Evolutionary conservation across 176 grass and related monocot species (phyloP).

Genomic region (Elaeis guineensis): DNA sequence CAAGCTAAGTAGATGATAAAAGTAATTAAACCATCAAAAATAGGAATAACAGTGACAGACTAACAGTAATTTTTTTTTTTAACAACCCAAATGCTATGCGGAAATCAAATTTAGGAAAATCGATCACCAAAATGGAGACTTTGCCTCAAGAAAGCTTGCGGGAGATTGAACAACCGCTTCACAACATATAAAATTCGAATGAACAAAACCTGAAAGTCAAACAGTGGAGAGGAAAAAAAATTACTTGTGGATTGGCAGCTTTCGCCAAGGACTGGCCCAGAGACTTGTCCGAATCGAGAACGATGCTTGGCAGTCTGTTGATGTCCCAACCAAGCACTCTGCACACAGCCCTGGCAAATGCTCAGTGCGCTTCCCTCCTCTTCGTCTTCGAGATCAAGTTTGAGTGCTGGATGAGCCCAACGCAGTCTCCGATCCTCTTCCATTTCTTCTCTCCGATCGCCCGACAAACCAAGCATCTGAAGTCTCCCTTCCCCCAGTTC

Average conservation of each 20-base stretch:
- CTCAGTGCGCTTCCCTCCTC: slow-evolving; percentile 2
- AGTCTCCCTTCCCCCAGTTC: slow-evolving; percentile 20
- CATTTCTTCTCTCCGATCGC: slow-evolving; percentile 16
- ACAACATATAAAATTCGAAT: too few species aligned
- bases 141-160: too few species aligned
- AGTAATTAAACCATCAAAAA: too few species aligned
- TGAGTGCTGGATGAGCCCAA: slow-evolving; percentile 18
- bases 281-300: slow-evolving; percentile 23
- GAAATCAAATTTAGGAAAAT: too few species aligned
- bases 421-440: slow-evolving; percentile 11
- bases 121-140: too few species aligned
- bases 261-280: slow-evolving; percentile 21
- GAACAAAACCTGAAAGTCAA: too few species aligned
- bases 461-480: slow-evolving; percentile 23
- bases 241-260: neutral
- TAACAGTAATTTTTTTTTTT: too few species aligned
- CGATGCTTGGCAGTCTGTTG: slow-evolving; percentile 35
- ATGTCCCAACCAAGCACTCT: slow-evolving; percentile 11
- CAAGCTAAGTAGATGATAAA: too few species aligned
- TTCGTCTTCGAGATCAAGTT: slow-evolving; percentile 17
- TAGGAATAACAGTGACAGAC: too few species aligned
- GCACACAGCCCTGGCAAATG: slow-evolving; percentile 18
- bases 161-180: too few species aligned
- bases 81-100: too few species aligned
- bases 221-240: neutral